Base-by-base conservation (phyloP, 306 rosid species). In the Medicago ruthenica region DNA sequence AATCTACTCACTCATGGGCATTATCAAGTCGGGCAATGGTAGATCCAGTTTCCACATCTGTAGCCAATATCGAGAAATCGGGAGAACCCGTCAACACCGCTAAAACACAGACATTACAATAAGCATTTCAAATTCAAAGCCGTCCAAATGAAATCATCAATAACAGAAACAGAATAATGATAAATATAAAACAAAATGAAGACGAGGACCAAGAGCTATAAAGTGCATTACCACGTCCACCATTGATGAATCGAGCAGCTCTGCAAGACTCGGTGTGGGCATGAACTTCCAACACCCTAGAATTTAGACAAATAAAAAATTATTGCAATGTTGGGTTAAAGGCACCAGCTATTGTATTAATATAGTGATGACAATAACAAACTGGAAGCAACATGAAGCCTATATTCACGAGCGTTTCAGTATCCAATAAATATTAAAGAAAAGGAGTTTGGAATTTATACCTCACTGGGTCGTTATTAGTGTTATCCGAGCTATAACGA, bases 31-130 rank as follows among this genome's bases (percentile, higher is more conserved):
- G 95, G 10, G 91, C 92, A 58, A 93, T 85, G 51, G 90, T 73
- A 53, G 92, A 77, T 71, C 98, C 98, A 62, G 98, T 90, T 84
- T 93, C 98, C 66, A 93, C 93, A 77, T 93, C 95, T 0, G 95
- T 87, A 42, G 98, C 91, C 31, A 89, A 84, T 81, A 93, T 89
- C 15, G 98, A 90, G 80, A 79, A 79, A 87, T 93, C 96, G 0
- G 92, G 94, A 63, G 98, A 93, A 37, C 96, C 96, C 61, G 98
- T 90, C 91, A 90, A 72, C 72, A 93, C 76, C 1, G 90, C 98
- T 93, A 70, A 71, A 55, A 71, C 48, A 63, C 60, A 75, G 81
- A 17, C 71, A 83, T 11, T 17, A 61, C 9, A 73, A 55, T 7
- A 75, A 60, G 20, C 36, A 70, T 36, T 71, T 55, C 16, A 85